phyloP scores from a whole-genome alignment of 768 basidiomycete species.

The Podaxis mareebaensis region DNA sequence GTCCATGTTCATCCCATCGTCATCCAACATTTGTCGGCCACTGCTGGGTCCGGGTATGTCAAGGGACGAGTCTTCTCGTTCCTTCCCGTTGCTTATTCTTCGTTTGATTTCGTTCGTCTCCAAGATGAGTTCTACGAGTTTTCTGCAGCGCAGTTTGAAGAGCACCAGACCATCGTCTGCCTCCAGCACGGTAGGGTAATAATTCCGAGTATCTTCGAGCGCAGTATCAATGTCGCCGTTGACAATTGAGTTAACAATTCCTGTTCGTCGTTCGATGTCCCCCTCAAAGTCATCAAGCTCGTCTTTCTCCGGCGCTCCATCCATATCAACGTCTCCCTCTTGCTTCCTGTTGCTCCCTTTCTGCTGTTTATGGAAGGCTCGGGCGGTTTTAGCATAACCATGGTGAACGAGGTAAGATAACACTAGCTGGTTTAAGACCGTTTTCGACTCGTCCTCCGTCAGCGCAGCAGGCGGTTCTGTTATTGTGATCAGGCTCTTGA shows the following conservation, averaged over 20 bases:
- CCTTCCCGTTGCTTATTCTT: constrained; percentile 44
- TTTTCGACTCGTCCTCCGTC: constrained; percentile 51
- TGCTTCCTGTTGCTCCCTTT: constrained; percentile 13
- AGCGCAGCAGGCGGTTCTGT: constrained; percentile 11
- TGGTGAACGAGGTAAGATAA: constrained; percentile 82
- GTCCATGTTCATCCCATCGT: constrained; percentile 63
- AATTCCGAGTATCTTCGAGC: constrained; percentile 50
- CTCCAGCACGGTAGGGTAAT: constrained; percentile 66
- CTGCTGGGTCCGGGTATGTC: constrained; percentile 22
- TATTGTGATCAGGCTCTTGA: constrained; percentile 17
- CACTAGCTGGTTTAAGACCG: constrained; percentile 71
- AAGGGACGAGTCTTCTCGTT: constrained; percentile 27
- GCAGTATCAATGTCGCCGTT: constrained; percentile 73
- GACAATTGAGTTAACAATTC: constrained; percentile 67
- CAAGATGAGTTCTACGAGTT: constrained; percentile 81
- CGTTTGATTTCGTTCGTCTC: constrained; percentile 71
- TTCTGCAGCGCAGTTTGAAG: constrained; percentile 84
- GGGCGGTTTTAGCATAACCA: constrained; percentile 74
- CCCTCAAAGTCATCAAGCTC: constrained; percentile 33
- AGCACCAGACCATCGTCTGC: constrained; percentile 68
- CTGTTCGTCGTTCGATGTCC: constrained; percentile 69
- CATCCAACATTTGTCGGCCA: constrained; percentile 33
- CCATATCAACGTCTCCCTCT: constrained; percentile 53
- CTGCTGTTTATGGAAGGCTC: constrained; percentile 59
- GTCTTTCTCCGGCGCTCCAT: constrained; percentile 21